Base-by-base conservation (phyloP, 257 asterid genomes). In the Nicotiana obtusifolia region DNA sequence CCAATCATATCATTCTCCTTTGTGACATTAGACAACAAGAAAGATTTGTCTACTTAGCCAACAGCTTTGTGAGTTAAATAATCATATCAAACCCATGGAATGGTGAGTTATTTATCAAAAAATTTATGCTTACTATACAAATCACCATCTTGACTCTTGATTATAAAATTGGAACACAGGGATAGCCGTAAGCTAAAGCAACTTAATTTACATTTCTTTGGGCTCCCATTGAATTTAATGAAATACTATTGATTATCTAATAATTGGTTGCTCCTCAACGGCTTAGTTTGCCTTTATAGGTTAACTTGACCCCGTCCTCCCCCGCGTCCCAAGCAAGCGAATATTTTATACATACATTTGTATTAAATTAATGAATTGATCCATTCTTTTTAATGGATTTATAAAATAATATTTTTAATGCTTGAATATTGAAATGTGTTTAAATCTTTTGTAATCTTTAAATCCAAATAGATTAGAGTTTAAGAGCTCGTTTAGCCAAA, bases 61-160 rank as follows among this genome's bases (percentile, higher is more conserved):
- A 68, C 62, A 69, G n/a, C 77, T 68, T n/a, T 68, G 30, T 35
- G 57, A 69, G 44, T 69, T 41, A n/a, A 13, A 69, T 69, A 62
- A 11, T 62, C 68, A 26, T 62, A 26, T 26, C 19, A 24, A 62
- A 62, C 13, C 19, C 2, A 69, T 20, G 57, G 22, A 44, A 44
- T 22, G 7, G 22, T 71, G 20, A 44, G 60, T 71, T 71, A 7
- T 6, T 44, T 41, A 67, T 17, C 1, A 61, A 61, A 4, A 28
- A 0, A 5, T 5, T 41, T 60, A 22, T 44, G 35, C 35, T 20
- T 37, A 30, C 4, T 30, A 30, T 30, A 22, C 59, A 1, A 41
- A 20, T 69, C 59, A 41, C 8, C 16, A 68, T 37, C 44, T 30
- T 30, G 31, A 30, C 31, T n/a, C 20, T 69, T 5, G 59, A 69